Percentiles rank a stretch among this genome's conserved stretches.
Evolutionary conservation across 306 rosid species (phyloP).

Genomic region (Datisca glomerata): DNA sequence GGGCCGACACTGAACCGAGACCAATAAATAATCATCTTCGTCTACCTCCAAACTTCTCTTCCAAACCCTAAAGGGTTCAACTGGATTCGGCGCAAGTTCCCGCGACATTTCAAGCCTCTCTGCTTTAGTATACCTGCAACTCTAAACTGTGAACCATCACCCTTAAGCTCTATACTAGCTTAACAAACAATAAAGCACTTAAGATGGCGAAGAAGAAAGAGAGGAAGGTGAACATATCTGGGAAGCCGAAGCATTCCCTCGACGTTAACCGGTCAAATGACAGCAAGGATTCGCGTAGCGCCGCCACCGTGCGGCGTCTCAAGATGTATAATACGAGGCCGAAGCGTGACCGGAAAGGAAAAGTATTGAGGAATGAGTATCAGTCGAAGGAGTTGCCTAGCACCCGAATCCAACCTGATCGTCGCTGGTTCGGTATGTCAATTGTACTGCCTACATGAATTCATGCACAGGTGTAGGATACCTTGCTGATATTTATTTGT

Average conservation of each 20-base stretch:
- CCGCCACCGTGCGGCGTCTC: conserved; percentile 87
- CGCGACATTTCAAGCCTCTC: neutral
- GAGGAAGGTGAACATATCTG: conserved; percentile 52
- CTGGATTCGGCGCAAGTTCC: conserved; percentile 1
- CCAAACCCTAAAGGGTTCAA: conserved; percentile 20
- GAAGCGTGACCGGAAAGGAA: conserved; percentile 45
- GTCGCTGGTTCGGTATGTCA: conserved; percentile 68
- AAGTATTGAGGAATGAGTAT: conserved; percentile 37
- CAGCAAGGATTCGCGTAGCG: conserved; percentile 40
- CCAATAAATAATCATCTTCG: conserved; percentile 1
- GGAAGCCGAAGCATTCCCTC: conserved; percentile 82
- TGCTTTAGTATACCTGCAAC: neutral
- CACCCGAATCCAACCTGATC: conserved; percentile 87
- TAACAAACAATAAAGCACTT: neutral
- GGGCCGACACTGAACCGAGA: too few relatives aligned
- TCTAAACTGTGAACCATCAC: neutral
- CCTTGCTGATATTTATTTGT: too few relatives aligned
- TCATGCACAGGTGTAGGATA: too few relatives aligned
- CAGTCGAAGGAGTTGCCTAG: conserved; percentile 66
- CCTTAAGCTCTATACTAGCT: neutral
- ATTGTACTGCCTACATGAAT: neutral
- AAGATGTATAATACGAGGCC: conserved; percentile 80
- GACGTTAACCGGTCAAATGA: conserved; percentile 57
- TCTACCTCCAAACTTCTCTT: neutral
- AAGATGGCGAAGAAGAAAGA: conserved; percentile 75